Conservation (phyloP, 164 flowering plant species). For the Liquidambar formosana region DNA sequence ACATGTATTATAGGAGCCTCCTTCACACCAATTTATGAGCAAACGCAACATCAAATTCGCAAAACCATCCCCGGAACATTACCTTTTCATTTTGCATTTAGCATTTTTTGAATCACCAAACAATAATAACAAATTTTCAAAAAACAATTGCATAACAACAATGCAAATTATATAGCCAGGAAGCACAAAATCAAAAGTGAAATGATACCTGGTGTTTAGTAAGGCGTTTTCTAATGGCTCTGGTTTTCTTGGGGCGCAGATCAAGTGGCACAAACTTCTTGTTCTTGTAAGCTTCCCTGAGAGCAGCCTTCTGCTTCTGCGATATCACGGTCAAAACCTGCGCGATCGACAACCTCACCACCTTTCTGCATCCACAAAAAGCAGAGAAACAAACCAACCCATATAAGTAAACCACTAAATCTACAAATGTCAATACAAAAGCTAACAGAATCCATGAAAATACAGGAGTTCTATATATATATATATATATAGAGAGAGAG, state of each 20-base stretch:
- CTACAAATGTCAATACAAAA: too few species aligned
- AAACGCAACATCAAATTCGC: too few species aligned
- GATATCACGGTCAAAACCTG: conserved; percentile 79
- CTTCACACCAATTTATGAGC: too few species aligned
- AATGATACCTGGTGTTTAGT: conserved; percentile 73
- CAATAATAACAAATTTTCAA: background rate
- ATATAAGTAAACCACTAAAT: background rate
- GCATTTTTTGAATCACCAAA: background rate
- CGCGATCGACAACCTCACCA: conserved; percentile 76
- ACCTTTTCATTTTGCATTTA: too few species aligned
- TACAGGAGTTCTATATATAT: too few species aligned
- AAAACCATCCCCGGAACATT: too few species aligned
- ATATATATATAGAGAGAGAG: too few species aligned
- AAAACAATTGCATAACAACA: background rate
- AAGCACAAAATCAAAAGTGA: background rate
- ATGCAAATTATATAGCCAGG: too few species aligned
- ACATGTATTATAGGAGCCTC: too few species aligned
- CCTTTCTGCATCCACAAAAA: conserved; percentile 54
- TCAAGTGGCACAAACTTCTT: conserved; percentile 78
- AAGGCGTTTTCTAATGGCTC: conserved; percentile 74
- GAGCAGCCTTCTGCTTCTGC: conserved; percentile 74
- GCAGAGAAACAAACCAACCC: background rate
- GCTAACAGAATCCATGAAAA: too few species aligned
- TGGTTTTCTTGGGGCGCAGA: conserved; percentile 85
- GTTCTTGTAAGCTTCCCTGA: conserved; percentile 76